Percentiles rank a stretch among this genome's conserved stretches.
Evolutionary conservation across 2,329 filamentous ascomycete genomes (phyloP).

Genomic region (Colletotrichum nymphaeae): DNA sequence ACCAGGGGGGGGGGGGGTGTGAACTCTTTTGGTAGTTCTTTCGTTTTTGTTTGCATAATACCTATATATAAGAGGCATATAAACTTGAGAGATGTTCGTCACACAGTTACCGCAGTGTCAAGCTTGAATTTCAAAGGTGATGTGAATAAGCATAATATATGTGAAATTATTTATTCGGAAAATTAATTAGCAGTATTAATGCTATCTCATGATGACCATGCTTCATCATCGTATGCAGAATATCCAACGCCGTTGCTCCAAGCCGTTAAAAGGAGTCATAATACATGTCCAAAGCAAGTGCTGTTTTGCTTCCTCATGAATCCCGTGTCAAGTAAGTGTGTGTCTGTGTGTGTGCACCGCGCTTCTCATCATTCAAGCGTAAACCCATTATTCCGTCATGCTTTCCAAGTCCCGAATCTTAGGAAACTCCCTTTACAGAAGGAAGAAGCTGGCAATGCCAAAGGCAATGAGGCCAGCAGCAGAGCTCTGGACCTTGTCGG

Average conservation of each 20-base stretch:
- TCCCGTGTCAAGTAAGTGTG: neutral
- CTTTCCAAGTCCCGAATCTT: neutral
- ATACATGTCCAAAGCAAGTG: conserved; percentile 4
- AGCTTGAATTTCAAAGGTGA: neutral
- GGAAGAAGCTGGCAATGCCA: conserved; percentile 49
- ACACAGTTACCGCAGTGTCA: neutral
- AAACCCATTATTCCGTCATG: neutral
- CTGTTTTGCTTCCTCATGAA: neutral
- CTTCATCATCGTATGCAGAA: conserved; percentile 17
- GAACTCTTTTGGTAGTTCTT: no score
- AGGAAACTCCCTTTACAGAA: conserved; percentile 40
- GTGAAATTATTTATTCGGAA: neutral
- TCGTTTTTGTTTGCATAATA: no score
- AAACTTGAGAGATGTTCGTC: no score
- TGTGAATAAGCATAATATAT: no score
- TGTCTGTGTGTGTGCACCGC: neutral
- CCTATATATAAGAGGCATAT: no score
- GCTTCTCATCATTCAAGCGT: neutral
- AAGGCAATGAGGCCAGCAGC: conserved; percentile 50
- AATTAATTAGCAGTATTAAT: conserved; percentile 20
- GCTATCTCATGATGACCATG: conserved; percentile 7
- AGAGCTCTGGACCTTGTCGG: conserved; percentile 43
- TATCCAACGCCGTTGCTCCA: conserved; percentile 23
- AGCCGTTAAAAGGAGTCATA: conserved; percentile 10
- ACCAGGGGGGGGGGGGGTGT: no score